Percentiles rank a stretch among this genome's conserved stretches.
These are phyloP conservation scores for Colletotrichum sp. DNA, from an alignment of 2,329 filamentous ascomycete species.

Conservation along the genomic window DNA sequence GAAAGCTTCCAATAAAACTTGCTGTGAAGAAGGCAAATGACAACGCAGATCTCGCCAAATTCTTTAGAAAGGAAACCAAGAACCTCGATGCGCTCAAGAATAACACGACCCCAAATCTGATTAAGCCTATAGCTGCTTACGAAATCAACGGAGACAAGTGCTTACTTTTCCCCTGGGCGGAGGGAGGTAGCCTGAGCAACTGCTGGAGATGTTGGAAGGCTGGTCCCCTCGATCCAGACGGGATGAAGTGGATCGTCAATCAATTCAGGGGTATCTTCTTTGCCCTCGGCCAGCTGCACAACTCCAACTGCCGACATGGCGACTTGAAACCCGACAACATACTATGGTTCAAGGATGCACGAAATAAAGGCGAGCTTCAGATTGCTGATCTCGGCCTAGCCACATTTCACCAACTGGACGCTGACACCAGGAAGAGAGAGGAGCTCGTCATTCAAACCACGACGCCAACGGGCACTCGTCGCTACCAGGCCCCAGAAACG, in stretches of 20 bases:
- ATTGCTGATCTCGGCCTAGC: constrained; percentile 4
- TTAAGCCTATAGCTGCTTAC: neutral
- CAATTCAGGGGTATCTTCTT: neutral
- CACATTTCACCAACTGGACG: neutral
- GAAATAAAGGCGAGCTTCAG: neutral
- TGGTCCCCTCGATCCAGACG: neutral
- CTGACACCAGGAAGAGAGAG: neutral
- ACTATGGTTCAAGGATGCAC: neutral
- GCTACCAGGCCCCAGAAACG: neutral
- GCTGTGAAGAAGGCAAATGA: neutral
- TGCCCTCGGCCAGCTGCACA: neutral
- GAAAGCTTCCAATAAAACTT: neutral
- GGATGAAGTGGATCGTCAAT: neutral
- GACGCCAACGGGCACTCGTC: neutral
- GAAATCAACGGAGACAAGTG: neutral
- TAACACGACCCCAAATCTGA: neutral
- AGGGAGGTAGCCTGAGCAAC: neutral
- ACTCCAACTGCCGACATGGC: neutral
- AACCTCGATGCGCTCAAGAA: neutral
- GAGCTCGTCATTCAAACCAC: neutral
- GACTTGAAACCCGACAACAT: constrained; percentile 13
- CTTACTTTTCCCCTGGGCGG: neutral
- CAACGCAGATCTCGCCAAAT: neutral
- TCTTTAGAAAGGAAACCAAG: neutral
- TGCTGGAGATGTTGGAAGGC: neutral